Evolutionary conservation across 257 asterid genomes (phyloP).

Genomic region (Solanum verrucosum): DNA sequence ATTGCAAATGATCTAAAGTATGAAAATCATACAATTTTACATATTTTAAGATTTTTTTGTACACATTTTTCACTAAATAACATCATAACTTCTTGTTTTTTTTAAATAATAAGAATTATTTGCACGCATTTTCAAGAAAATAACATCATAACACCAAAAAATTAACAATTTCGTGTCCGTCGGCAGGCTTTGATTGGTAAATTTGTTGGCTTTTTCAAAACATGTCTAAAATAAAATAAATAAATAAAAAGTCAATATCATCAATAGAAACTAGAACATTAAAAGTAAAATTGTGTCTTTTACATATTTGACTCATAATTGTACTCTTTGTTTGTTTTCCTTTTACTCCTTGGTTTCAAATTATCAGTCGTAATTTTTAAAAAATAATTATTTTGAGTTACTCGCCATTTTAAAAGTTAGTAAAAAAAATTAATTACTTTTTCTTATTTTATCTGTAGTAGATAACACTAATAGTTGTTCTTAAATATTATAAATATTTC

Average conservation of each 20-base stretch:
- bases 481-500: background rate
- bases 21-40: background rate
- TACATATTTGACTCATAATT: conserved; percentile 2
- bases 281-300: background rate
- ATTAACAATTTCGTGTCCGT: background rate
- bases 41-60: background rate
- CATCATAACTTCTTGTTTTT: background rate
- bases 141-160: background rate
- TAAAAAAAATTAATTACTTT: too few relatives aligned
- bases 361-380: background rate
- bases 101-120: background rate
- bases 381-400: background rate
- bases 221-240: background rate
- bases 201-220: background rate
- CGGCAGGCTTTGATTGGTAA: background rate
- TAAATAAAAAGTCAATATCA: background rate
- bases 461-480: background rate
- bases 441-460: too few relatives aligned
- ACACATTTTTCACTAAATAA: background rate
- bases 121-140: background rate
- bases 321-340: background rate
- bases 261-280: background rate
- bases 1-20: background rate
- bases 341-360: background rate
- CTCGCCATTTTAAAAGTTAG: too few relatives aligned